Conservation (phyloP, 495 filamentous ascomycete species). For the Hypomontagnella monticulosa region DNA sequence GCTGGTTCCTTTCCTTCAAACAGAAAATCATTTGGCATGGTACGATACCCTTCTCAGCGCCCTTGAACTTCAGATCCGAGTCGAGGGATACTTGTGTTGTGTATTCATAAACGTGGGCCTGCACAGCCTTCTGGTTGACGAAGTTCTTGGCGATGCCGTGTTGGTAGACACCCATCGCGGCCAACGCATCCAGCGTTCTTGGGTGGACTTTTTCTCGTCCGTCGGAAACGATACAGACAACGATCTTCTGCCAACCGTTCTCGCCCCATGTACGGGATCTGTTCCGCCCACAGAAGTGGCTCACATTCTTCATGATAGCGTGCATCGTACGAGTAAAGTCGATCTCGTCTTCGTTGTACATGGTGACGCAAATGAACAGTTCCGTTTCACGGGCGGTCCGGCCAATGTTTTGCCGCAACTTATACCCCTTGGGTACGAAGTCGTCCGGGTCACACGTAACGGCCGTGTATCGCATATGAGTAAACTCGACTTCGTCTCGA, state of each 20-base stretch:
- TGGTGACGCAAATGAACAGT: slow-evolving; percentile 96
- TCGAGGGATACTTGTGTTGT: slow-evolving; percentile 98
- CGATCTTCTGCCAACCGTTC: slow-evolving; percentile 98
- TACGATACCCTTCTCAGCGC: slow-evolving; percentile 98
- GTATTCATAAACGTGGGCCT: slow-evolving; percentile 97
- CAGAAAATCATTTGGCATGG: slow-evolving; percentile 99
- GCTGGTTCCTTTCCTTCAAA: slow-evolving; percentile 96
- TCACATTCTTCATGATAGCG: slow-evolving; percentile 97
- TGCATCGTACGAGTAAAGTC: slow-evolving; percentile 98
- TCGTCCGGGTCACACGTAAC: slow-evolving; percentile 98
- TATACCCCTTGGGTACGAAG: slow-evolving; percentile 87
- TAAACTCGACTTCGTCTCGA: slow-evolving; percentile 94
- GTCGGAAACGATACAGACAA: slow-evolving; percentile 95
- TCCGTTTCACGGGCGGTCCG: slow-evolving; percentile 92
- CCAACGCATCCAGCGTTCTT: slow-evolving; percentile 92
- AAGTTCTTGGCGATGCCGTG: slow-evolving; percentile 98
- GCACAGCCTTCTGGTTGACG: slow-evolving; percentile 86
- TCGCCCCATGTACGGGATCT: slow-evolving; percentile 97
- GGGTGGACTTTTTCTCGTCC: slow-evolving; percentile 94
- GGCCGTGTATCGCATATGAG: slow-evolving; percentile 99
- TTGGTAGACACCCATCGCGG: slow-evolving; percentile 98
- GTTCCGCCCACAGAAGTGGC: slow-evolving; percentile 91
- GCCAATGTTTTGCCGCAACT: slow-evolving; percentile 93
- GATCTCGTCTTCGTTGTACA: slow-evolving; percentile 99
- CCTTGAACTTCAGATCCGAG: slow-evolving; percentile 96